A percentile compares a stretch with the other conserved stretches of the same genome.
Conservation (phyloP, 768 basidiomycete genomes). For the Mycena capillaripes region DNA sequence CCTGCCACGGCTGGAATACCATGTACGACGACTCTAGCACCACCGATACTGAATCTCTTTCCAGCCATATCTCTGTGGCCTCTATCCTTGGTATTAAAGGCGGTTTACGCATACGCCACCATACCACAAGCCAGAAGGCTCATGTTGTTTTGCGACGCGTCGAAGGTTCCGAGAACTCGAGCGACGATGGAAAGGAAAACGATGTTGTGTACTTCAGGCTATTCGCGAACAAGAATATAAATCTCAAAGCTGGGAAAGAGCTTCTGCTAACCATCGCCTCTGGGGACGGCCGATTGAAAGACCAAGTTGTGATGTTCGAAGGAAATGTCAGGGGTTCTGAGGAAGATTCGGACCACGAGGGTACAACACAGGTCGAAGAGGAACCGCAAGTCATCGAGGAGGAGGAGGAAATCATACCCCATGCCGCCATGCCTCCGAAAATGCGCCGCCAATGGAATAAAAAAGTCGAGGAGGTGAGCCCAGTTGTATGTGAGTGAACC, state of each 20-base stretch:
- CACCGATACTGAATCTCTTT: conserved; percentile 48
- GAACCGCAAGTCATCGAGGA: conserved; percentile 55
- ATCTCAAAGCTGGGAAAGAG: conserved; percentile 79
- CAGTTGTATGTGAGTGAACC: conserved; percentile 52
- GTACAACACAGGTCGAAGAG: conserved; percentile 41
- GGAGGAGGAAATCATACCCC: conserved; percentile 46
- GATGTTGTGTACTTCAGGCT: conserved; percentile 70
- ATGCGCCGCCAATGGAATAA: conserved; percentile 74
- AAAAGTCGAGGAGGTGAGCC: conserved; percentile 60
- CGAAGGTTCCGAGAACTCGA: conserved; percentile 59
- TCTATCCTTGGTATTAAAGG: conserved; percentile 75
- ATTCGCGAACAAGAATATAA: conserved; percentile 78
- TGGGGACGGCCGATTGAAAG: conserved; percentile 66
- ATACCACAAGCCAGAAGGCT: conserved; percentile 76
- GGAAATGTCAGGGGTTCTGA: conserved; percentile 58
- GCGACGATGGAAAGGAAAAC: conserved; percentile 54
- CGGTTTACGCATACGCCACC: conserved; percentile 73
- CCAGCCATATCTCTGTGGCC: conserved; percentile 53
- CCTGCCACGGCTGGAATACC: conserved; percentile 27
- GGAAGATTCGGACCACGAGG: conserved; percentile 54
- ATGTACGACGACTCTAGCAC: conserved; percentile 52
- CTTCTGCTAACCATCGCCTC: conserved; percentile 72
- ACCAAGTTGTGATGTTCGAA: conserved; percentile 71
- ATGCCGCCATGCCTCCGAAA: conserved; percentile 68
- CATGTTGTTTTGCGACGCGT: conserved; percentile 79